Evolutionary conservation across 345 rosid genomes (phyloP).

Genomic region (Erodium maritimum): DNA sequence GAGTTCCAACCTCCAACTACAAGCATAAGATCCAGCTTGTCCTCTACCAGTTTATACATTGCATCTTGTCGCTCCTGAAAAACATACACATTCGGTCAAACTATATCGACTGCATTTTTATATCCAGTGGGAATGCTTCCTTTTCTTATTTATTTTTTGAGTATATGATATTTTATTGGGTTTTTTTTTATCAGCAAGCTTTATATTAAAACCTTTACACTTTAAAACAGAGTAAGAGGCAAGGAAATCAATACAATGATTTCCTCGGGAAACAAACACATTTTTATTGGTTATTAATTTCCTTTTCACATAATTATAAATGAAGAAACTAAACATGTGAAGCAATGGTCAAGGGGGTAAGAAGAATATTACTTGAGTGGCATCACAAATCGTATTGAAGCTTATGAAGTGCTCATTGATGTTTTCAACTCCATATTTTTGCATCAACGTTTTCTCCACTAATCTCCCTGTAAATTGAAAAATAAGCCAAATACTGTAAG

Average conservation of each 20-base stretch:
- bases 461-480: conserved; percentile 51
- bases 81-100: conserved; percentile 25
- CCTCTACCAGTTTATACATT: conserved; percentile 81
- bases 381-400: conserved; percentile 96
- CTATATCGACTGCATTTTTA: no score
- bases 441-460: conserved; percentile 81
- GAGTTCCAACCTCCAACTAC: conserved; percentile 99
- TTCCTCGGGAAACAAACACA: no score
- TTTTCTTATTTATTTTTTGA: no score
- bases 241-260: no score
- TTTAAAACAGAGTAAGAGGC: no score
- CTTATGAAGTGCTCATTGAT: conserved; percentile 69
- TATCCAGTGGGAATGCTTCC: no score
- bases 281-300: no score
- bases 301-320: no score
- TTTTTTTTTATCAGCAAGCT: no score
- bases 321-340: neutral
- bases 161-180: no score
- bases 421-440: conserved; percentile 72
- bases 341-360: neutral
- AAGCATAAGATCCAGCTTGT: conserved; percentile 72
- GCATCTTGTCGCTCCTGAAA: conserved; percentile 84
- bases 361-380: conserved; percentile 61
- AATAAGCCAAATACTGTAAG: conserved; percentile 3
- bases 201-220: no score